These are phyloP conservation scores for Hondaea fermentalgiana DNA, from an alignment of 108 stramenopile species.

Conservation along the genomic window DNA sequence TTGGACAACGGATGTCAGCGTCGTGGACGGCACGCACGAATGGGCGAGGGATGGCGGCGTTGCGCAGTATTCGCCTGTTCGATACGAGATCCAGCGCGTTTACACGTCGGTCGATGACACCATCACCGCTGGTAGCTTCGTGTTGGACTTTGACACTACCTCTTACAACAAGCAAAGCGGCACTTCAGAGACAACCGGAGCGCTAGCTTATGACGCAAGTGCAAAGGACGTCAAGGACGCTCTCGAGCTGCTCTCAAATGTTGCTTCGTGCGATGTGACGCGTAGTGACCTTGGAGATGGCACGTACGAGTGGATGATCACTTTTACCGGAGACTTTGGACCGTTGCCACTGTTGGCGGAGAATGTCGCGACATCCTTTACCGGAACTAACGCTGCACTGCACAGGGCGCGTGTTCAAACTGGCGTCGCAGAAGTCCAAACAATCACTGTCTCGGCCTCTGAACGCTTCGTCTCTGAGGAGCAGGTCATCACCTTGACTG, in stretches of 20 bases:
- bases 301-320: constrained; percentile 27
- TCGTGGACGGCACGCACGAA: constrained; percentile 18
- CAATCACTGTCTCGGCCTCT: constrained; percentile 56
- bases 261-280: constrained; percentile 56
- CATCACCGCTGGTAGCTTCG: constrained; percentile 22
- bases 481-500: constrained; percentile 36
- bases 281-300: neutral
- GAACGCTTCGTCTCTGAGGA: constrained; percentile 51
- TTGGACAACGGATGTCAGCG: constrained; percentile 43
- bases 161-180: neutral
- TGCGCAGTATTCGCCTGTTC: constrained; percentile 50
- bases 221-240: constrained; percentile 38
- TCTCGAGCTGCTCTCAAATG: constrained; percentile 39
- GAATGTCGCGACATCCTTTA: neutral
- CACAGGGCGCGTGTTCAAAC: constrained; percentile 32
- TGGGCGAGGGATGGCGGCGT: constrained; percentile 44
- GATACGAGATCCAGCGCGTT: constrained; percentile 54
- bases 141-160: constrained; percentile 36
- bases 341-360: neutral
- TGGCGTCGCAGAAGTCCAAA: constrained; percentile 67
- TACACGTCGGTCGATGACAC: constrained; percentile 1
- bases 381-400: neutral
- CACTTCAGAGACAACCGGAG: neutral
- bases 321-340: constrained; percentile 30
- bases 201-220: neutral